These are phyloP conservation scores for Diplodia sapinea DNA, from an alignment of 2,329 filamentous ascomycete genomes.

Conservation along the genomic window DNA sequence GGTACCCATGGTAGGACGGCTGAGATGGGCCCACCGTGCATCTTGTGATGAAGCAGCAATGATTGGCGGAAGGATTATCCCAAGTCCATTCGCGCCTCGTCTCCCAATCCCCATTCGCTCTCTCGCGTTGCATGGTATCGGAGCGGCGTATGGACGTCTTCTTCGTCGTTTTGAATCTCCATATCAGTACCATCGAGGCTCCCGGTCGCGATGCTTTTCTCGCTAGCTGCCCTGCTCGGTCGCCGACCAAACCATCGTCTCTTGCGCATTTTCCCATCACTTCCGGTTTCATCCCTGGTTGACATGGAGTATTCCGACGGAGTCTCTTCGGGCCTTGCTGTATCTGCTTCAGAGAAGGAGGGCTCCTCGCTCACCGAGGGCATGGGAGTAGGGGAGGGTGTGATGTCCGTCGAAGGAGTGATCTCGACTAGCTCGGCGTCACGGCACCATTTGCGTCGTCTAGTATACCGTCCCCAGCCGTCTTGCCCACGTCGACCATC, in stretches of 20 bases:
- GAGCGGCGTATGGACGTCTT: constrained; percentile 58
- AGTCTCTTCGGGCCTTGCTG: constrained; percentile 37
- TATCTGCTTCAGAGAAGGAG: constrained; percentile 35
- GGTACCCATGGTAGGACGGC: background rate
- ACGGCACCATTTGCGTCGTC: constrained; percentile 92
- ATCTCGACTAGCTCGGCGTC: constrained; percentile 93
- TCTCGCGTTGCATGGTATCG: constrained; percentile 57
- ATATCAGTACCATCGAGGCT: constrained; percentile 41
- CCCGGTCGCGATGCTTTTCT: constrained; percentile 36
- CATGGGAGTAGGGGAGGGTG: constrained; percentile 50
- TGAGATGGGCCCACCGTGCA: background rate
- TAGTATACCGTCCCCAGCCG: constrained; percentile 93
- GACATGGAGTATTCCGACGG: constrained; percentile 40
- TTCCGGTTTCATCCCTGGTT: constrained; percentile 40
- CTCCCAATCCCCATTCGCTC: constrained; percentile 75
- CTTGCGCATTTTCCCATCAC: constrained; percentile 41
- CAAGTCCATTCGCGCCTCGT: constrained; percentile 82
- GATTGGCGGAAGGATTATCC: constrained; percentile 58
- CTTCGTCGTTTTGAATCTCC: constrained; percentile 48
- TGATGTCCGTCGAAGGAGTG: constrained; percentile 52
- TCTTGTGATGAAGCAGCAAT: background rate
- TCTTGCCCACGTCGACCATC: constrained; percentile 83
- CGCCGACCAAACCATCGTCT: constrained; percentile 46
- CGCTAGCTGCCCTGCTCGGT: constrained; percentile 37
- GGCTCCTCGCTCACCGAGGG: background rate